Base-by-base conservation (phyloP, 1,139 yeast genomes). In the Arxiozyma heterogenica region DNA sequence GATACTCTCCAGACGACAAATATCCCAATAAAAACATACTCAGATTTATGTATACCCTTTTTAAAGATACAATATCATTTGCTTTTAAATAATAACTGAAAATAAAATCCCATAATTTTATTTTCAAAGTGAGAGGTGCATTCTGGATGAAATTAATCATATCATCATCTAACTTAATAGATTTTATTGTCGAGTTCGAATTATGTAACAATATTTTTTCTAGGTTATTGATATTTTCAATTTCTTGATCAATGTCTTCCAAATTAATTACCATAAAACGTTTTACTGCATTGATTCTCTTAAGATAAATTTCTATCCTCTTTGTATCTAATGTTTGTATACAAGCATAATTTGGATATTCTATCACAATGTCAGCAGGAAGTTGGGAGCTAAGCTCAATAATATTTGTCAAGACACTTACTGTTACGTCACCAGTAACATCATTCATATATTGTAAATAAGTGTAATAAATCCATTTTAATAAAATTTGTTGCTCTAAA, bases 101-200 rank as follows among this genome's bases (percentile, higher is more conserved):
- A 20, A 93, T 72, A 25, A 87, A 75, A 49, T 81, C 80, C 97
- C 98, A 91, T 3, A 93, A 71, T 54, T 82, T 82, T 43, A 89
- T 71, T 54, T 79, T 81, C 69, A 90, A 77, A 43, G 82, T 84
- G 22, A 85, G 73, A 0, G 93, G 80, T 0, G 95, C 82, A 17
- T 73, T 73, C 1, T 73, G 71, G 22, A 93, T 73, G 61, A 89
- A 89, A 20, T 72, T 68, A 27, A 76, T 73, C 65, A 88, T 82
- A 4, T 89, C 81, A 3, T 63, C 58, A 42, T 77, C 73, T 45
- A 77, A 78, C 7, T 49, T 22, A n/a, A 51, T 52, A 8, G 51
- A 18, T 17, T 21, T 4, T 51, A 51, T 42, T 15, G 38, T 50
- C 2, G 49, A 47, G 22, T 56, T 43, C 5, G 55, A 54, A 41